Conservation (phyloP, 1,284 basidiomycete species). For the Ganoderma boninense region DNA sequence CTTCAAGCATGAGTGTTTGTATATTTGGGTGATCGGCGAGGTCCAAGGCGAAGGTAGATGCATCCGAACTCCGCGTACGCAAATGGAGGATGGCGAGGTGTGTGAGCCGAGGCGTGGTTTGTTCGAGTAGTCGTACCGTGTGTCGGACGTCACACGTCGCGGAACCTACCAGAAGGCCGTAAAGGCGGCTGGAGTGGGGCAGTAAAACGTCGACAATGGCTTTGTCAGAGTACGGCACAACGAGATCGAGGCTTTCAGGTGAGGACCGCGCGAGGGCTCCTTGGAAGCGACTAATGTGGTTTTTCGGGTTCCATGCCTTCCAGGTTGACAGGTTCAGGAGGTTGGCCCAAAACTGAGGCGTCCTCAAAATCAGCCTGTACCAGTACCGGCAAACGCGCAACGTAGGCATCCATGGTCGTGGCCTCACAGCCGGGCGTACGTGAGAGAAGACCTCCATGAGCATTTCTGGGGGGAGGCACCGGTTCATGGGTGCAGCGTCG, state of each 20-base stretch:
- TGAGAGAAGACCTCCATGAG: slow-evolving; percentile 8
- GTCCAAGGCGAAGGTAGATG: not conserved
- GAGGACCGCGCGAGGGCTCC: not conserved
- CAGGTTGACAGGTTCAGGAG: not conserved
- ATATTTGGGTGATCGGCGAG: not conserved
- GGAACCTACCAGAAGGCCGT: not conserved
- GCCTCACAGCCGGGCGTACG: not conserved
- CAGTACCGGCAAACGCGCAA: slow-evolving; percentile 4
- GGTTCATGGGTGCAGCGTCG: not conserved
- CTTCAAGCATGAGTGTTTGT: not conserved
- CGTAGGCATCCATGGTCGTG: not conserved
- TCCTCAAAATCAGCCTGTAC: not conserved
- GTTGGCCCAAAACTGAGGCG: slow-evolving; percentile 9
- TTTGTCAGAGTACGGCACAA: not conserved
- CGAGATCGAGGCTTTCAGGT: not conserved
- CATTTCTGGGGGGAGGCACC: not conserved
- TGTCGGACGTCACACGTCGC: not conserved
- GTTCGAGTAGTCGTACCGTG: not conserved
- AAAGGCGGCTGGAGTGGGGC: not conserved
- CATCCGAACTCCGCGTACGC: not conserved
- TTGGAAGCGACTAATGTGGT: not conserved
- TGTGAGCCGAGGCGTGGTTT: not conserved
- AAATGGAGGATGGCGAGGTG: not conserved
- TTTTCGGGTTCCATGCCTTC: not conserved
- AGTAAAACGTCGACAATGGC: not conserved